Evolutionary conservation across 495 filamentous ascomycete genomes (phyloP), one percentile per base, ranked within the genome.

Genomic region (Sordaria brevicollis): DNA sequence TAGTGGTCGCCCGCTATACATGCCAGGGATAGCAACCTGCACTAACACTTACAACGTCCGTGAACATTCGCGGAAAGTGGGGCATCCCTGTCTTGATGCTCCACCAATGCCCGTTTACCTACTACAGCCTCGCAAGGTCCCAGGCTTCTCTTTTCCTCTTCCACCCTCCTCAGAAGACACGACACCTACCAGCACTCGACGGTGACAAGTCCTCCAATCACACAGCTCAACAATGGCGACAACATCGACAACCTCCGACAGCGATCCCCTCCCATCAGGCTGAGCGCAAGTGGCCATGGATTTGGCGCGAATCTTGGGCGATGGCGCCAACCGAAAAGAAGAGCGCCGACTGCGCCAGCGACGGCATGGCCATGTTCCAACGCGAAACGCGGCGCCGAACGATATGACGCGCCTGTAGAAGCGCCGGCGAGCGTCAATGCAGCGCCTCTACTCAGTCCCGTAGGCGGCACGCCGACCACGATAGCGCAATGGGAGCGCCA

Each of bases 21-120:
- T n/a, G n/a, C 2, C 2, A 2, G 2, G 6, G 0, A 2, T 29
- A 25, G 43, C 10, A 0, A 0, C 1, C 4, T 6, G 1, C 0
- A 7, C 43, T 57, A 57, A 57, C 43, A 29, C 43, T 57, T 1
- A 15, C 43, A 57, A 1, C 4, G 0, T 1, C 19, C 5, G 9
- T 1, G 19, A 21, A 1, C 19, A 29, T 57, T 13, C 5, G 13
- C 43, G 2, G 21, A 49, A 11, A 49, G 41, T 49, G 41, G 41
- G 8, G 41, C 41, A 1, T 21, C 17, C 3, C 6, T 19, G 39
- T 43, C 2, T 49, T 3, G 1, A 19, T 49, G 41, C 9, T n/a
- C n/a, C n/a, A n/a, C n/a, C n/a, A n/a, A n/a, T n/a, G n/a, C n/a
- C n/a, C n/a, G n/a, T n/a, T n/a, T n/a, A n/a, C n/a, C n/a, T n/a